phyloP scores from a whole-genome alignment of 352 stramenopile genomes.

The Phytophthora rubi region DNA sequence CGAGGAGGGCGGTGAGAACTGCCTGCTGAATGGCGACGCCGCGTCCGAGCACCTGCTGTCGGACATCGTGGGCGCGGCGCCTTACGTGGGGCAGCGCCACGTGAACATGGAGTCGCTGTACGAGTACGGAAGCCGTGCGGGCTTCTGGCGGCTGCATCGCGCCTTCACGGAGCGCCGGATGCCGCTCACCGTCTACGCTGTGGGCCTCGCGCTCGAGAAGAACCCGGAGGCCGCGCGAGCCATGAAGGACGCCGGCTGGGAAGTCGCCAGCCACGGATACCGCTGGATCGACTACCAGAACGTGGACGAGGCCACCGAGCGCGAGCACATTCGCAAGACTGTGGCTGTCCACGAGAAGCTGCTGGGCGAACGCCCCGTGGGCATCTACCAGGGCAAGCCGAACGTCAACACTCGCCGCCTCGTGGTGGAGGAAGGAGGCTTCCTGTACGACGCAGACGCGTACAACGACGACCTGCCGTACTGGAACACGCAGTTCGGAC shows the following conservation, averaged over 20 bases:
- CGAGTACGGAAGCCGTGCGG: constrained; percentile 94
- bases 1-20: constrained; percentile 96
- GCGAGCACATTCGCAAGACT: constrained; percentile 92
- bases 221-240: constrained; percentile 90
- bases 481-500: constrained; percentile 91
- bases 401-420: constrained; percentile 92
- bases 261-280: constrained; percentile 95
- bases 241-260: constrained; percentile 94
- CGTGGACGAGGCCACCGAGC: constrained; percentile 91
- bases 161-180: constrained; percentile 90
- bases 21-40: constrained; percentile 89
- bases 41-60: constrained; percentile 92
- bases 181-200: constrained; percentile 94
- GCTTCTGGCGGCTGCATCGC: constrained; percentile 95
- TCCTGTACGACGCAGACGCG: constrained; percentile 96
- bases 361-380: constrained; percentile 89
- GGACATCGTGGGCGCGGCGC: constrained; percentile 90
- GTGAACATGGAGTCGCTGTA: constrained; percentile 97
- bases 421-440: constrained; percentile 93
- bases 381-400: constrained; percentile 97
- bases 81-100: constrained; percentile 79
- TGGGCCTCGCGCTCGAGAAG: constrained; percentile 95
- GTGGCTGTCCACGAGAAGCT: constrained; percentile 93
- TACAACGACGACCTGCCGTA: constrained; percentile 97
- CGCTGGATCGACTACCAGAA: constrained; percentile 97